phyloP scores from a whole-genome alignment of 257 asterid species.

The Gardenia jasminoides region DNA sequence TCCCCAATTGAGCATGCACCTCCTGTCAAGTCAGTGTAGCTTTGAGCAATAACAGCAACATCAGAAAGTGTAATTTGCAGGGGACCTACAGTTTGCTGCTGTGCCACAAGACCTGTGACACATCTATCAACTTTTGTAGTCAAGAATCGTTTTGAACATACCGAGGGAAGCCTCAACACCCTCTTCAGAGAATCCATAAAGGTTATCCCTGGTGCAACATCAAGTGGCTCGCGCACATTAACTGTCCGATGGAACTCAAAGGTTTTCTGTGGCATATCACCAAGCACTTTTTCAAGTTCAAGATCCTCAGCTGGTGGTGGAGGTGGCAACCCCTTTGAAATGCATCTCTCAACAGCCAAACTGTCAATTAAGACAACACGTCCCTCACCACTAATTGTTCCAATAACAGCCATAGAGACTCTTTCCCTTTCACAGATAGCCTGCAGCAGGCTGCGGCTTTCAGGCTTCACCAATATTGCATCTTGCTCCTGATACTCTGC shows the following conservation, averaged over 20 bases:
- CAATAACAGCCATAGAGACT: constrained; percentile 89
- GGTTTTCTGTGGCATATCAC: constrained; percentile 95
- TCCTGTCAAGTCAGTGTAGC: constrained; percentile 72
- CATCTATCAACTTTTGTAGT: constrained; percentile 87
- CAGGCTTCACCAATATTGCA: constrained; percentile 93
- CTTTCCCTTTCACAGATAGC: constrained; percentile 84
- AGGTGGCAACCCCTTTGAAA: constrained; percentile 56
- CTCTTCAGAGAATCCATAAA: constrained; percentile 72
- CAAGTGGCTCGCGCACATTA: constrained; percentile 63
- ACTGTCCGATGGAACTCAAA: constrained; percentile 60
- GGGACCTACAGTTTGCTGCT: constrained; percentile 98
- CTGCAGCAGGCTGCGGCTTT: constrained; percentile 55
- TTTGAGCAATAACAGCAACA: constrained; percentile 88
- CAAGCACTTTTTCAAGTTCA: constrained; percentile 94
- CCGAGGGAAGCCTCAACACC: constrained; percentile 83
- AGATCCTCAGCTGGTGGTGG: constrained; percentile 93
- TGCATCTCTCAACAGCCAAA: constrained; percentile 46
- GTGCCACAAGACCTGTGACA: constrained; percentile 96
- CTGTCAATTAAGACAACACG: constrained; percentile 64
- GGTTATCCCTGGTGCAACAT: constrained; percentile 71
- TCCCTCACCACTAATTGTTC: constrained; percentile 83
- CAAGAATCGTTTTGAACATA: constrained; percentile 82
- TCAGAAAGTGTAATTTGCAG: constrained; percentile 82
- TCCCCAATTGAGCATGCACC: constrained; percentile 94
- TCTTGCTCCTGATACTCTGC: constrained; percentile 99